Evolutionary conservation across 1,139 yeast genomes (phyloP).

Genomic region (Pichia sp.): DNA sequence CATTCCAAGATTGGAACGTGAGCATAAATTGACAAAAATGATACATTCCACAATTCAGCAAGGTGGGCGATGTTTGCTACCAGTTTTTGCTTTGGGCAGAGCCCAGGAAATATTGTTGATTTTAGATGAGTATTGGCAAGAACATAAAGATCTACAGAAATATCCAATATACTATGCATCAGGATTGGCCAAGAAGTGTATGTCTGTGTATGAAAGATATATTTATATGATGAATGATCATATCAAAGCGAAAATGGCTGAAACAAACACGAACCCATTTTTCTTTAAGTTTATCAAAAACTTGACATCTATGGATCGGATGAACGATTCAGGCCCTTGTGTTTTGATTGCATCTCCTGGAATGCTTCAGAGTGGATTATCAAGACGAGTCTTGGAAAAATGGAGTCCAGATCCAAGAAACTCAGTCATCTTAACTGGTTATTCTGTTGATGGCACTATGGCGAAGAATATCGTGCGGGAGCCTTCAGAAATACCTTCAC

Average conservation of each 20-base stretch:
- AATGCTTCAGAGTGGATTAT: slow-evolving; percentile 94
- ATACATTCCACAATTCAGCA: slow-evolving; percentile 80
- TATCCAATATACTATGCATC: slow-evolving; percentile 89
- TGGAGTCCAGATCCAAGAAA: slow-evolving; percentile 98
- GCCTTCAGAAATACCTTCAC: slow-evolving; percentile 83
- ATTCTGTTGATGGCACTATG: slow-evolving; percentile 97
- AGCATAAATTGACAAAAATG: slow-evolving; percentile 68
- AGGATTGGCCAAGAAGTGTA: slow-evolving; percentile 87
- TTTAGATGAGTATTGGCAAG: slow-evolving; percentile 90
- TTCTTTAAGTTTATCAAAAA: slow-evolving; percentile 82
- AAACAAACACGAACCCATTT: slow-evolving; percentile 78
- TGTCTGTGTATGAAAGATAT: slow-evolving; percentile 96
- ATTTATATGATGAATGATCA: slow-evolving; percentile 96
- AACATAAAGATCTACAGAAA: slow-evolving; percentile 75
- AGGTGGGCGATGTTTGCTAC: slow-evolving; percentile 90
- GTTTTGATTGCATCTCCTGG: slow-evolving; percentile 98
- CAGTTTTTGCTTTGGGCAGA: slow-evolving; percentile 94
- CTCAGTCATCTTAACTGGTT: slow-evolving; percentile 85
- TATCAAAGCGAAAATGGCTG: slow-evolving; percentile 73
- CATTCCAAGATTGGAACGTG: slow-evolving; percentile 85
- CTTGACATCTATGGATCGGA: slow-evolving; percentile 71
- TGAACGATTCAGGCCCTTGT: slow-evolving; percentile 93
- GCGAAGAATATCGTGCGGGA: slow-evolving; percentile 86
- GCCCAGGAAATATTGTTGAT: slow-evolving; percentile 91
- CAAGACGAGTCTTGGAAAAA: slow-evolving; percentile 82